These are phyloP conservation scores for Chlorella vulgaris DNA, from an alignment of 139 green algal species.

Conservation along the genomic window DNA sequence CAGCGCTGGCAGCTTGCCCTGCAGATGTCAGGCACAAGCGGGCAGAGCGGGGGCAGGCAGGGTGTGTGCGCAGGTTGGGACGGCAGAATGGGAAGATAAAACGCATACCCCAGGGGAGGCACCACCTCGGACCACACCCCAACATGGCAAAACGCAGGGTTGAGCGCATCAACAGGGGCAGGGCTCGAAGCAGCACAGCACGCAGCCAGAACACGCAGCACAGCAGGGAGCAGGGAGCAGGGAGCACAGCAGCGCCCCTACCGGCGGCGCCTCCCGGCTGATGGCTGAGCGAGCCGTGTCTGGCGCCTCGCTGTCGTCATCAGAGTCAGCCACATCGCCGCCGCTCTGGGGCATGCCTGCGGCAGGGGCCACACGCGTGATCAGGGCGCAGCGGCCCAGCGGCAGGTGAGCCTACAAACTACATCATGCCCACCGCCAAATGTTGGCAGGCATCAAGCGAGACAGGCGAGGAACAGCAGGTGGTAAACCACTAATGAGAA, in stretches of 20 bases:
- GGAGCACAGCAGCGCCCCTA: background rate
- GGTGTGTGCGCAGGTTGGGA: no score
- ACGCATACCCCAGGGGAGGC: no score
- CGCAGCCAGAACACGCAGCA: no score
- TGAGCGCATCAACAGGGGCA: no score
- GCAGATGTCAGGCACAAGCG: background rate
- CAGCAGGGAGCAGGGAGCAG: background rate
- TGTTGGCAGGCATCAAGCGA: no score
- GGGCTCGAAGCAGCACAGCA: no score
- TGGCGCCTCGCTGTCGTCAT: constrained; percentile 29
- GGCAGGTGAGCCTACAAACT: no score
- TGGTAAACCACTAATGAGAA: background rate
- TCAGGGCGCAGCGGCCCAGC: background rate
- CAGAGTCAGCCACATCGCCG: constrained; percentile 31
- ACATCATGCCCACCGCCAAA: no score
- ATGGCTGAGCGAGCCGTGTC: constrained; percentile 12
- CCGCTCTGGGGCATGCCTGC: constrained; percentile 13
- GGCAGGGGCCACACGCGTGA: background rate
- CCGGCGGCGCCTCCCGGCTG: constrained; percentile 32
- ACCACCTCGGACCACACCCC: no score
- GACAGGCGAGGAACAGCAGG: background rate
- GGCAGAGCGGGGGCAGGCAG: background rate
- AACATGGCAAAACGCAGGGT: no score
- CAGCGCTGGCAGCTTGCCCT: constrained; percentile 13
- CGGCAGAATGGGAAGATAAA: background rate